Base-by-base conservation (phyloP, 176 grass and related monocot species). In the Oryza glaberrima region DNA sequence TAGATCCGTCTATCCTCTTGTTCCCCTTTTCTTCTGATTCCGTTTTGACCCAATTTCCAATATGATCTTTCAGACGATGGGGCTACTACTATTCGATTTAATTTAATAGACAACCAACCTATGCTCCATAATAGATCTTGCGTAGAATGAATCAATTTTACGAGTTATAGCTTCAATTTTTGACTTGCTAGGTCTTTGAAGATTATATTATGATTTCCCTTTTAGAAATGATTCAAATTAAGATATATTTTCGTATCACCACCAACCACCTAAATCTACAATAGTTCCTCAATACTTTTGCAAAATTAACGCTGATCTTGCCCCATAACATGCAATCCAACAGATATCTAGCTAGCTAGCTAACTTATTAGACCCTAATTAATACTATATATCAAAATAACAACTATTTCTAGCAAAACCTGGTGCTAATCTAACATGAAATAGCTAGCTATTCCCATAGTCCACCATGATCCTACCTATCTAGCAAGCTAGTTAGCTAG, bases 41-140 rank as follows among this genome's bases (percentile, higher is more conserved):
- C 64, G 19, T 32, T 87, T 79, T 56, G 36, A 75, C 78, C 28
- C 86, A 65, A 81, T 82, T 77, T 49, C 51, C 75, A 43, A 65
- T 54, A 75, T 87, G 63, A 79, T 69, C 75, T 90, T 90, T 63
- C 78, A 69, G 80, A 83, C 79, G 48, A 63, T 79, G 70, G n/a
- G 77, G 68, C 1, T 86, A 85, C 1, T 86, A 85, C 9, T 81
- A 38, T 61, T 47, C 61, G 79, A 90, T 86, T 79, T 40, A 86
- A 90, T 86, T 79, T 40, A 86, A 83, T 86, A 79, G 60, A 32
- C 30, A 32, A 32, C 30, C 30, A 32, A 32, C 47, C 66, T 86
- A 79, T 75, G 63, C 69, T 83, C 75, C 25, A 75, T 85, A 87
- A 87, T 23, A 80, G 36, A 74, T 82, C 84, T 87, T 65, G 52